Conservation (phyloP, 1,139 yeast species). For the Pichia sp. region DNA sequence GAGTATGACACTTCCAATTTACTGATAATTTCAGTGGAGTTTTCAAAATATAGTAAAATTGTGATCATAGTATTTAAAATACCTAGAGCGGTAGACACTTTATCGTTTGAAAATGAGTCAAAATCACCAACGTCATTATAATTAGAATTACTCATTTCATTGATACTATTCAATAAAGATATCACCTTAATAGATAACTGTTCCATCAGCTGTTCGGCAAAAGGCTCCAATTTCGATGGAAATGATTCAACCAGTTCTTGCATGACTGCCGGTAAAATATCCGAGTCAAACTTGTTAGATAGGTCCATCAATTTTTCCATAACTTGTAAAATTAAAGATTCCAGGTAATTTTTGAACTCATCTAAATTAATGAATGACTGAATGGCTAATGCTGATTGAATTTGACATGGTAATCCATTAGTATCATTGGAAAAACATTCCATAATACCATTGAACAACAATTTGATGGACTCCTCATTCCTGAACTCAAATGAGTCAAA, state of each 20-base stretch:
- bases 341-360: conserved; percentile 59
- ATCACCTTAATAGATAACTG: conserved; percentile 76
- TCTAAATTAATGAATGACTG: conserved; percentile 68
- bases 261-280: conserved; percentile 82
- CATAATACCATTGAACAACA: conserved; percentile 61
- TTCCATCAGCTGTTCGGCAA: conserved; percentile 79
- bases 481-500: conserved; percentile 58
- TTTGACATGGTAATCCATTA: conserved; percentile 60
- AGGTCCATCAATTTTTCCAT: conserved; percentile 73
- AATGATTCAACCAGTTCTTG: conserved; percentile 92
- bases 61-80: conserved; percentile 82
- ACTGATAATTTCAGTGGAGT: conserved; percentile 57
- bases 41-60: conserved; percentile 79
- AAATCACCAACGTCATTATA: conserved; percentile 36
- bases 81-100: conserved; percentile 84
- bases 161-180: conserved; percentile 61
- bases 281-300: conserved; percentile 80
- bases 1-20: conserved; percentile 64
- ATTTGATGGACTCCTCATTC: conserved; percentile 39
- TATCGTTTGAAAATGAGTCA: conserved; percentile 57
- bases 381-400: conserved; percentile 79
- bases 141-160: conserved; percentile 48
- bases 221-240: conserved; percentile 85
- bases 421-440: conserved; percentile 46
- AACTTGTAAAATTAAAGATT: conserved; percentile 64